Percentiles rank a stretch among this genome's conserved stretches.
These are phyloP conservation scores for Epichloe sp. DNA, from an alignment of 2,329 filamentous ascomycete genomes.

Conservation along the genomic window DNA sequence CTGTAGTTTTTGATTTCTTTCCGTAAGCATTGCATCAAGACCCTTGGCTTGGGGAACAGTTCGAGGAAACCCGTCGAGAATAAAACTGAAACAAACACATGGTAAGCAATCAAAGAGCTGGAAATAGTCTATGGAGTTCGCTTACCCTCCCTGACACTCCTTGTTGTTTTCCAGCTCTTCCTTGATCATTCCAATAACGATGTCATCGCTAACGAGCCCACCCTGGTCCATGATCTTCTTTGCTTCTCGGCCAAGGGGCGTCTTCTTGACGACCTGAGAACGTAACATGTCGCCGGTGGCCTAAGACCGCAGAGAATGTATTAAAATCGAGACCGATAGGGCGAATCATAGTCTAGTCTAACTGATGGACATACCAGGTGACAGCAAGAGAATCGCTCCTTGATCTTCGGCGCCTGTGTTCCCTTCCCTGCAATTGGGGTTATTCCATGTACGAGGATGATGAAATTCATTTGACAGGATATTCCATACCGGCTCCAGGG, in stretches of 20 bases:
- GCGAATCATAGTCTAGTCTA: not conserved
- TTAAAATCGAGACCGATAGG: not conserved
- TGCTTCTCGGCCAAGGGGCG: conserved; percentile 79
- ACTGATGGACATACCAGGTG: conserved; percentile 58
- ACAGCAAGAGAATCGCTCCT: conserved; percentile 95
- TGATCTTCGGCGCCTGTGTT: conserved; percentile 94
- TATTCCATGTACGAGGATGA: not conserved
- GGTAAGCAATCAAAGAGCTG: not conserved
- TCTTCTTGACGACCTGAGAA: conserved; percentile 97
- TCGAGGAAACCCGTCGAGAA: conserved; percentile 95
- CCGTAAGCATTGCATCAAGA: conserved; percentile 79
- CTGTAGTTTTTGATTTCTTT: conserved; percentile 71
- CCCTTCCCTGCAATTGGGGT: conserved; percentile 63
- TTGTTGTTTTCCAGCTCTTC: conserved; percentile 85
- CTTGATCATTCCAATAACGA: conserved; percentile 99
- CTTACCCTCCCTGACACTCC: conserved; percentile 91
- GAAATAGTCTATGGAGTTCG: not conserved
- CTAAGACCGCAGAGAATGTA: conserved; percentile 29
- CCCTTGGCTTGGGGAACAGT: conserved; percentile 92
- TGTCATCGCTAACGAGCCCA: conserved; percentile 94
- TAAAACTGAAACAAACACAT: conserved; percentile 53
- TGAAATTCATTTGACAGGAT: not conserved
- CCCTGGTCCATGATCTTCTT: conserved; percentile 99
- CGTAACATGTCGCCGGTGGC: conserved; percentile 98
- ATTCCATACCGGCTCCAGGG: conserved; percentile 80